phyloP scores from a whole-genome alignment of 805 yeast species.

The Cyberlindnera xylosilytica region DNA sequence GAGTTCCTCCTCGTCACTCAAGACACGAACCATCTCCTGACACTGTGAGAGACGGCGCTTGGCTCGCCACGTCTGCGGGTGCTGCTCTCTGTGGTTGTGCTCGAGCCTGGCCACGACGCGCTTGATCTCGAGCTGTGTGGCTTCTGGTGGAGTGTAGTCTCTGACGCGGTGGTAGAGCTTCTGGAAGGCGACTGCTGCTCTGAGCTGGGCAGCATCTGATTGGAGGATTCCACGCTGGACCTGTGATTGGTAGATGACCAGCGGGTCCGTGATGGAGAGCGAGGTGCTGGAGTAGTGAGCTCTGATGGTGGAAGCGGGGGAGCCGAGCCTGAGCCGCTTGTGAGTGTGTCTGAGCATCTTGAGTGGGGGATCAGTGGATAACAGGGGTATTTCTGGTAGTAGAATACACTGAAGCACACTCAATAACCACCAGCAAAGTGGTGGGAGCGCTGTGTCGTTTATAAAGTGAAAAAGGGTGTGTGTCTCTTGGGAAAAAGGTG shows the following conservation, averaged over 20 bases:
- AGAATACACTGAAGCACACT: too few relatives aligned
- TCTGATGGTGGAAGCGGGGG: too few relatives aligned
- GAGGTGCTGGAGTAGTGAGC: conserved; percentile 14
- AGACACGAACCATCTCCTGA: conserved; percentile 42
- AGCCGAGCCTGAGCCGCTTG: too few relatives aligned
- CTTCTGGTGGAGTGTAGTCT: conserved; percentile 49
- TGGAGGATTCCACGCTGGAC: conserved; percentile 48
- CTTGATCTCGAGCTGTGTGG: conserved; percentile 8
- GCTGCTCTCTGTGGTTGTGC: neutral
- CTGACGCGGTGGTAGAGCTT: conserved; percentile 53
- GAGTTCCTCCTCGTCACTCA: conserved; percentile 62
- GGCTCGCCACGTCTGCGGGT: neutral
- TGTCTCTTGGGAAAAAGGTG: neutral
- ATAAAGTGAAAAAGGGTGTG: neutral
- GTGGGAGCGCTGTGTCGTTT: neutral
- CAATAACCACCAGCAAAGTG: too few relatives aligned
- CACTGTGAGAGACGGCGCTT: conserved; percentile 9
- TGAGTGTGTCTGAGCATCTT: neutral
- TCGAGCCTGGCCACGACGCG: conserved; percentile 11
- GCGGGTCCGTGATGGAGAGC: conserved; percentile 60
- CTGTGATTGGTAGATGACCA: conserved; percentile 49
- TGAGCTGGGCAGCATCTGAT: conserved; percentile 56
- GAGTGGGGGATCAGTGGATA: too few relatives aligned
- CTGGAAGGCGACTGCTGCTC: conserved; percentile 62
- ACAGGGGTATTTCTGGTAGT: too few relatives aligned